Evolutionary conservation across 2,329 filamentous ascomycete species (phyloP).

Genomic region (Colletotrichum euphorbiae): DNA sequence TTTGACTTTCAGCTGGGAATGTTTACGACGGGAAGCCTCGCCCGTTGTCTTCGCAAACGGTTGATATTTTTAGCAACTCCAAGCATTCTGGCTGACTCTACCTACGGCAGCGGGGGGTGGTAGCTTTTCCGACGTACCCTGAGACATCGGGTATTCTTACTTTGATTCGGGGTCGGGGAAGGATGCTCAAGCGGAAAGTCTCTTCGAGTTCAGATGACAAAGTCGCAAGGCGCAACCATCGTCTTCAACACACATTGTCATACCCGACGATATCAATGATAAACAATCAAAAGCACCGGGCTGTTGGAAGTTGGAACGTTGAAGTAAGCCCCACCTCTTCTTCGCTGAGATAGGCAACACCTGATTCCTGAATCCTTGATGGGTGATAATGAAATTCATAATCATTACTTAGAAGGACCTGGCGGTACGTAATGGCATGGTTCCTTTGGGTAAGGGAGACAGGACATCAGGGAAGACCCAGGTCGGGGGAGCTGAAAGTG

Average conservation of each 20-base stretch:
- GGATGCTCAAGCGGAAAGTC: not conserved
- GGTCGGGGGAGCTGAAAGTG: conserved; percentile 1
- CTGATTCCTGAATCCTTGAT: too few relatives aligned
- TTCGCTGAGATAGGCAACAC: conserved; percentile 4
- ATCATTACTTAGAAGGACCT: conserved; percentile 9
- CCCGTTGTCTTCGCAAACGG: conserved; percentile 8
- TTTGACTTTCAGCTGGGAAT: conserved; percentile 2
- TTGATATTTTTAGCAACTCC: conserved; percentile 6
- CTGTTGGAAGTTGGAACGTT: not conserved
- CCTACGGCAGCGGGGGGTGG: not conserved
- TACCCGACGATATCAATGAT: not conserved
- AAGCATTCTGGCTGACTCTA: not conserved
- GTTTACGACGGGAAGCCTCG: not conserved
- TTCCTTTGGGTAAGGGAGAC: conserved; percentile 3
- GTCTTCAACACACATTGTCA: not conserved
- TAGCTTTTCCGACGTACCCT: not conserved
- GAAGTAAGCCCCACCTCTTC: not conserved
- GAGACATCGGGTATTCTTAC: not conserved
- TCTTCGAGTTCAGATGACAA: conserved; percentile 10
- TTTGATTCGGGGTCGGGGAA: not conserved
- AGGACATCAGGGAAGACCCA: conserved; percentile 25
- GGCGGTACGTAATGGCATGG: conserved; percentile 25
- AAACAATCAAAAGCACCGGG: not conserved
- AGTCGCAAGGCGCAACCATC: not conserved
- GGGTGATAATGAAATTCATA: conserved; percentile 6